Percentiles rank a stretch among this genome's conserved stretches.
Evolutionary conservation across 1,284 basidiomycete genomes (phyloP).

Genomic region (Stygiomarasmius scandens): DNA sequence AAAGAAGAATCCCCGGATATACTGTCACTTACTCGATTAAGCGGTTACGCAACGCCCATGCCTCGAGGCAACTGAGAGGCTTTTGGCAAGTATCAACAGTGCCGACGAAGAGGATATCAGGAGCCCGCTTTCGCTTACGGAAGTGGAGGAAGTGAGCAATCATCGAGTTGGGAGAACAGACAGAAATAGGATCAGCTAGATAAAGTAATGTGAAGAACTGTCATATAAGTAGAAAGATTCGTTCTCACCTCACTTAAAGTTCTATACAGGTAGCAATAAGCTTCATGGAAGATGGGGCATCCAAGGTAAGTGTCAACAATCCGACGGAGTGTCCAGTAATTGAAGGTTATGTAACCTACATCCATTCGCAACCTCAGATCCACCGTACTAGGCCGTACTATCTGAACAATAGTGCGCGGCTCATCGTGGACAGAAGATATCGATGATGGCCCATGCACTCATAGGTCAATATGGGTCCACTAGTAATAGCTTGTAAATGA

Average conservation of each 20-base stretch:
- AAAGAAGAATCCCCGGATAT: not conserved
- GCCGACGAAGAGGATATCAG: too few relatives aligned
- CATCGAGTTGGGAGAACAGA: not conserved
- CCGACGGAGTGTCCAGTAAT: not conserved
- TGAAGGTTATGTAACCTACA: too few relatives aligned
- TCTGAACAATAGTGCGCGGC: too few relatives aligned
- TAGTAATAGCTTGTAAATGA: too few relatives aligned
- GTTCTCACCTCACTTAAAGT: not conserved
- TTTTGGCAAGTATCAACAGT: too few relatives aligned
- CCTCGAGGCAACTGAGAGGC: not conserved
- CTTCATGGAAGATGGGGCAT: not conserved
- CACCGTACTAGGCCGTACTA: too few relatives aligned
- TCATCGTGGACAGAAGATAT: too few relatives aligned
- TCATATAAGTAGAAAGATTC: not conserved
- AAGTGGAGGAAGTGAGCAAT: too few relatives aligned
- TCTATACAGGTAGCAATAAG: not conserved
- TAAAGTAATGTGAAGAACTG: not conserved
- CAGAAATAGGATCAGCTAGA: not conserved
- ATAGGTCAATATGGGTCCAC: too few relatives aligned
- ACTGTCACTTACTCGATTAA: not conserved
- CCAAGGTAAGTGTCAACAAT: not conserved
- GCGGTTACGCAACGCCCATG: not conserved
- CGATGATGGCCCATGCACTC: too few relatives aligned
- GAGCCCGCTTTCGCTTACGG: too few relatives aligned
- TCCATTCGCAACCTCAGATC: too few relatives aligned